Evolutionary conservation across 441 rosid genomes (phyloP), one percentile per base, ranked within the genome.

Genomic region (Aquilaria agallochum): DNA sequence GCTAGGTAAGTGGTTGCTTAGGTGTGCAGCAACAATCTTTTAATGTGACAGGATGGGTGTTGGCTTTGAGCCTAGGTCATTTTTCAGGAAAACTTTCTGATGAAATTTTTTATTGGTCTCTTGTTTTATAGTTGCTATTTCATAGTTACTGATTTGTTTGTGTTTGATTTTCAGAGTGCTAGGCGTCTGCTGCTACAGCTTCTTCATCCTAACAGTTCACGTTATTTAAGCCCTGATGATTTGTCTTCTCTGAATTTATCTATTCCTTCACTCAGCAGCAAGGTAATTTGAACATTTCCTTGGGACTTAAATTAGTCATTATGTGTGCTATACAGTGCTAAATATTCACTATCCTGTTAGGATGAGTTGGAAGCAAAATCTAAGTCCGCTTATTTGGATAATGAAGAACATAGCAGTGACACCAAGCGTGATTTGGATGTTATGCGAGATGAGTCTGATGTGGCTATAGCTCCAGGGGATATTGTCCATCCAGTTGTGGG

Each of bases 191-290:
- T 95, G 60, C 71, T 95, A 67, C 97, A 95, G 82, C 81, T 95
- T 53, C 89, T 95, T 68, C 95, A 84, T 78, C 97, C 97, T 60
- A 78, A 92, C 56, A 86, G 75, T 70, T 79, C 95, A 14, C 92
- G 89, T 8, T 95, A 85, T 79, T 70, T 90, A 68, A 83, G 81
- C 76, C 93, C 83, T 30, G 88, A 88, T 64, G 97, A 90, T 72
- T 66, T 92, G 53, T 73, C 84, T 59, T 80, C 86, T 66, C 78
- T 95, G 63, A 84, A 71, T 68, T 72, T 75, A 62, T 77, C 86
- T 67, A 69, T 95, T 64, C 80, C 94, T 66, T 85, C 91, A 57
- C 82, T 90, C 33, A 72, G 72, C 78, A 33, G 74, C 61, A 80
- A 77, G 99, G 99, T 90, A 80, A 56, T 20, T 34, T 40, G 58